Percentiles rank a stretch among this genome's conserved stretches.
phyloP scores from a whole-genome alignment of 140 eudicot genomes.

The Stevia rebaudiana region DNA sequence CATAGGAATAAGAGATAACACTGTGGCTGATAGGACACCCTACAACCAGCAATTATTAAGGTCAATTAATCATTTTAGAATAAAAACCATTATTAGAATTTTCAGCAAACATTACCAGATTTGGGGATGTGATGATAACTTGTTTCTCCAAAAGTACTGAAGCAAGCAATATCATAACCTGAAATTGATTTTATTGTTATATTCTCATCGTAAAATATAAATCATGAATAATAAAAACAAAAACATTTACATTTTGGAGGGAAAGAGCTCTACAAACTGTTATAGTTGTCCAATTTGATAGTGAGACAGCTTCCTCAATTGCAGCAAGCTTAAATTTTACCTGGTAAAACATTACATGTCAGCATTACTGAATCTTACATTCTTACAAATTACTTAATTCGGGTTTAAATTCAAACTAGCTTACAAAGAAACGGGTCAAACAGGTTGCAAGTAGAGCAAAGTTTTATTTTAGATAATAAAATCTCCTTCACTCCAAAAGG shows the following conservation, averaged over 20 bases:
- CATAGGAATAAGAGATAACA: slow-evolving; percentile 76
- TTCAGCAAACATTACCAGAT: slow-evolving; percentile 53
- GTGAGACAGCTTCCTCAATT: slow-evolving; percentile 79
- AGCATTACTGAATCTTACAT: slow-evolving; percentile 18
- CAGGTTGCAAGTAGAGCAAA: background rate
- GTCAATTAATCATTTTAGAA: slow-evolving; percentile 11
- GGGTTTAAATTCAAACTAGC: background rate
- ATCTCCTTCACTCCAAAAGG: background rate
- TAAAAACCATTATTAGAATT: slow-evolving; percentile 10
- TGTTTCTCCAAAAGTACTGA: slow-evolving; percentile 89
- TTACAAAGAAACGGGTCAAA: background rate
- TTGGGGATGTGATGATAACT: slow-evolving; percentile 70
- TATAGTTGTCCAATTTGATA: slow-evolving; percentile 86
- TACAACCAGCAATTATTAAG: slow-evolving; percentile 23
- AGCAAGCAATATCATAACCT: slow-evolving; percentile 67
- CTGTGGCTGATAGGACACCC: slow-evolving; percentile 75
- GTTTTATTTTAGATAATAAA: background rate
- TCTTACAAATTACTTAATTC: background rate
- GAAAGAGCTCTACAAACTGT: slow-evolving; percentile 86
- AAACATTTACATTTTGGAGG: slow-evolving; percentile 67
- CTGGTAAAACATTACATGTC: slow-evolving; percentile 31
- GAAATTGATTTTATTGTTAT: slow-evolving; percentile 25
- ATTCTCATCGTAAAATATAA: too few relatives aligned
- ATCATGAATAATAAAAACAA: too few relatives aligned
- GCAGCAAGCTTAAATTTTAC: slow-evolving; percentile 62